These are phyloP conservation scores for Mycosarcoma maydis DNA, from an alignment of 1,284 basidiomycete species.

Conservation along the genomic window DNA sequence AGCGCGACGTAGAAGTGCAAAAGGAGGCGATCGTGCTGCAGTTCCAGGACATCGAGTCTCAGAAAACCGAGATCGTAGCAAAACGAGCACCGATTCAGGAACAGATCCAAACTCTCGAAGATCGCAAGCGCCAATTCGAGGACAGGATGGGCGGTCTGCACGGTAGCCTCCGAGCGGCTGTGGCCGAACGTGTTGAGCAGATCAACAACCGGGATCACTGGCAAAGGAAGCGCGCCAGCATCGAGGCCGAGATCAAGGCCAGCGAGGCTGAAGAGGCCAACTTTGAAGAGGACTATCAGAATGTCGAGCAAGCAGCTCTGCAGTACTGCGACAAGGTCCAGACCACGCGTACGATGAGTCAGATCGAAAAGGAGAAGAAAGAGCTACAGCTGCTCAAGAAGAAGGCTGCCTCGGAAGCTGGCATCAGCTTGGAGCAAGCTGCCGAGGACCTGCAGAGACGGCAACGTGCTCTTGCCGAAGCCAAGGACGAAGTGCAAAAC, in stretches of 20 bases:
- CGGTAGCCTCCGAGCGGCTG: conserved; percentile 47
- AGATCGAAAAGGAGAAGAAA: conserved; percentile 73
- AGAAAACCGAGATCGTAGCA: conserved; percentile 62
- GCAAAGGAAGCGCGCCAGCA: conserved; percentile 35
- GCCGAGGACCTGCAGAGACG: conserved; percentile 74
- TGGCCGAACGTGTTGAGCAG: conserved; percentile 61
- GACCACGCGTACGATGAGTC: conserved; percentile 72
- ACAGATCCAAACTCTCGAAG: conserved; percentile 44
- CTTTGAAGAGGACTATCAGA: conserved; percentile 70
- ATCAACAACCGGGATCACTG: conserved; percentile 48
- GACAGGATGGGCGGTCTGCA: conserved; percentile 31
- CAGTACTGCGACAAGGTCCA: conserved; percentile 73
- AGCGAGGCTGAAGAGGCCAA: conserved; percentile 70
- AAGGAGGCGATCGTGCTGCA: conserved; percentile 46
- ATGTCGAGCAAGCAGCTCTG: conserved; percentile 70
- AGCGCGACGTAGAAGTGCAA: conserved; percentile 46
- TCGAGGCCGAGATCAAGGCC: conserved; percentile 47
- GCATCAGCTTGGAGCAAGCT: conserved; percentile 81
- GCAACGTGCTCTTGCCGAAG: conserved; percentile 64
- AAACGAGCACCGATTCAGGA: conserved; percentile 62
- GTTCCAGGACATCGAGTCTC: conserved; percentile 47
- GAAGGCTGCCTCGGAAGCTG: conserved; percentile 73
- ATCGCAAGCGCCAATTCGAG: conserved; percentile 19
- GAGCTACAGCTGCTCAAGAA: conserved; percentile 77
- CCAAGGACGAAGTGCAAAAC: conserved; percentile 74